Evolutionary conservation across 2,329 filamentous ascomycete species (phyloP).

Genomic region (Pestalotiopsis sp.): DNA sequence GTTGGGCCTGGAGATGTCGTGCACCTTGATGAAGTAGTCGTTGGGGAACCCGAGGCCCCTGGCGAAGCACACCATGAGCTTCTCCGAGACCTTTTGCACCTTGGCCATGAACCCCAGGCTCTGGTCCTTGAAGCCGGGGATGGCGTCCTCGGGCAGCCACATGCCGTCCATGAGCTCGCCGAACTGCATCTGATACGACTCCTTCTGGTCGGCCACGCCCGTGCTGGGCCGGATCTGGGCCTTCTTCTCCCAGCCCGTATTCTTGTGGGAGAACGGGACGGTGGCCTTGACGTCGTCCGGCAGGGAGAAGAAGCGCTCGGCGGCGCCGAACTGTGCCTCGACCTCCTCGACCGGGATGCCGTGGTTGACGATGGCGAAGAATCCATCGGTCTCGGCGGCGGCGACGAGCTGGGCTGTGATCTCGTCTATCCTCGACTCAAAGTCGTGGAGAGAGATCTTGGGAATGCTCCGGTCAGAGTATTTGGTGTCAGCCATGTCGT

Average conservation of each 20-base stretch:
- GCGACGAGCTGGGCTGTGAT: slow-evolving; percentile 54
- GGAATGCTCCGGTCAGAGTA: slow-evolving; percentile 48
- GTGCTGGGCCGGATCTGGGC: slow-evolving; percentile 62
- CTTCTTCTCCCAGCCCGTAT: slow-evolving; percentile 64
- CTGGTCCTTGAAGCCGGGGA: slow-evolving; percentile 50
- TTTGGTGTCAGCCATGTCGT: slow-evolving; percentile 33
- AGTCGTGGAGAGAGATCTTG: slow-evolving; percentile 56
- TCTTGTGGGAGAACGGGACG: slow-evolving; percentile 56
- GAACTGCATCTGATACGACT: slow-evolving; percentile 66
- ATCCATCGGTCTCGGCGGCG: slow-evolving; percentile 62
- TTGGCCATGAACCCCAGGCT: slow-evolving; percentile 56
- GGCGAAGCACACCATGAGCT: slow-evolving; percentile 61
- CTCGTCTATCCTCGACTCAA: slow-evolving; percentile 51
- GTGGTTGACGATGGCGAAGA: slow-evolving; percentile 61
- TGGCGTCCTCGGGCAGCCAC: slow-evolving; percentile 51
- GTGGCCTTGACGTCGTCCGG: slow-evolving; percentile 52
- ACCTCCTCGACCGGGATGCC: slow-evolving; percentile 52
- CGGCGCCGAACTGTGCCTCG: slow-evolving; percentile 51
- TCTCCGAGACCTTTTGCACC: slow-evolving; percentile 55
- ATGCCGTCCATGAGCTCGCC: slow-evolving; percentile 53
- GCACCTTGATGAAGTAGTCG: slow-evolving; percentile 57
- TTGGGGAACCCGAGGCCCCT: slow-evolving; percentile 58
- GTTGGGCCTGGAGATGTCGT: slow-evolving; percentile 51
- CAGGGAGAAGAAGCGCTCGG: slow-evolving; percentile 57
- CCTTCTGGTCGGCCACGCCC: slow-evolving; percentile 60